phyloP scores from a whole-genome alignment of 2,329 filamentous ascomycete genomes.

The Colletotrichum brevisporum region DNA sequence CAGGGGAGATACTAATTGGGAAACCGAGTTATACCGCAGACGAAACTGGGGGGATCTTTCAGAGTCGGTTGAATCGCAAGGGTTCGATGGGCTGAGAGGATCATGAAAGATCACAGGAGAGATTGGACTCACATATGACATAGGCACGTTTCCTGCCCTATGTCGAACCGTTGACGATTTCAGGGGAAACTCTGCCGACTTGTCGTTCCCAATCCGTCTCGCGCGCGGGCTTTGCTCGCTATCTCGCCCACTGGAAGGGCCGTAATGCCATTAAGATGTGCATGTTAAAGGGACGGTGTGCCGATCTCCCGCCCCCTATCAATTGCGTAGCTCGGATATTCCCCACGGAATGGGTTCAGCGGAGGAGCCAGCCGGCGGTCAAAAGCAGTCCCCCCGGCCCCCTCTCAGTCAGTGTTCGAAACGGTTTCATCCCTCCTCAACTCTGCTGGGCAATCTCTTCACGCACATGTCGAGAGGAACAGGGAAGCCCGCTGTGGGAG shows the following conservation, averaged over 20 bases:
- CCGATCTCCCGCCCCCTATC: conserved; percentile 26
- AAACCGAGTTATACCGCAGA: neutral
- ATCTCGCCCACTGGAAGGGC: neutral
- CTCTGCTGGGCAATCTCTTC: neutral
- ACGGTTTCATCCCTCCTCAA: conserved; percentile 34
- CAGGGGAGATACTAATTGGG: neutral
- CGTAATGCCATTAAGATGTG: conserved; percentile 1
- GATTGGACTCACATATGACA: conserved; percentile 1
- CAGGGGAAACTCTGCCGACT: conserved; percentile 6
- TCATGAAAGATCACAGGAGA: no score
- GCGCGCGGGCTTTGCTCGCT: neutral
- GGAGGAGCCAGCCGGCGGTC: conserved; percentile 2
- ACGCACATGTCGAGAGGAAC: no score
- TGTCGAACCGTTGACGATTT: conserved; percentile 7
- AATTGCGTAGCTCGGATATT: conserved; percentile 8
- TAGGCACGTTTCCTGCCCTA: neutral
- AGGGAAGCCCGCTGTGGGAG: neutral
- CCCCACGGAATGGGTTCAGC: neutral
- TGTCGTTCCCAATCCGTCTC: neutral
- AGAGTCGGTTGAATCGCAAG: neutral
- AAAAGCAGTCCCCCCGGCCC: neutral
- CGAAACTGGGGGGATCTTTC: neutral
- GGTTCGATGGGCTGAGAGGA: neutral
- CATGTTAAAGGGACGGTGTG: neutral
- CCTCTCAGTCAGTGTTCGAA: conserved; percentile 15